Percentiles rank a stretch among this genome's conserved stretches.
Evolutionary conservation across 495 filamentous ascomycete species (phyloP).

Genomic region (Neurospora tetrasperma): DNA sequence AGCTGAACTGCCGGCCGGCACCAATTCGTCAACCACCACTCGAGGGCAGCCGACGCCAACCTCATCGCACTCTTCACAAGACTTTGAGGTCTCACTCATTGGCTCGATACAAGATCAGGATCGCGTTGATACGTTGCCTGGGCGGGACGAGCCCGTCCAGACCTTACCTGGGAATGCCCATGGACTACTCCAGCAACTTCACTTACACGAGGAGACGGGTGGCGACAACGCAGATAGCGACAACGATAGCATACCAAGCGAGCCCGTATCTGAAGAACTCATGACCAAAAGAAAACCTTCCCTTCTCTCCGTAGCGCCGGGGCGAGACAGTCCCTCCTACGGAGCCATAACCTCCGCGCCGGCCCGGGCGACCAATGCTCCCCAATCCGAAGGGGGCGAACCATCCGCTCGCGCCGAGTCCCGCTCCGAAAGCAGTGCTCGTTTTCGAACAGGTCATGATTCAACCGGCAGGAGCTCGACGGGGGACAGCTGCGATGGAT

Average conservation of each 20-base stretch:
- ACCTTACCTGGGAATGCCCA: constrained; percentile 6
- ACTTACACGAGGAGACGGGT: background rate
- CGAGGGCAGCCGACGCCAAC: background rate
- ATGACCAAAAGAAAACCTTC: constrained; percentile 49
- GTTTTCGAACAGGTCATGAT: background rate
- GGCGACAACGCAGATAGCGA: constrained; percentile 9
- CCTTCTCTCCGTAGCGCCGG: constrained; percentile 46
- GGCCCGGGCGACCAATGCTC: background rate
- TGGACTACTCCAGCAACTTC: constrained; percentile 5
- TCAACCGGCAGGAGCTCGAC: background rate
- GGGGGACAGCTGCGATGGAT: background rate
- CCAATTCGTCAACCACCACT: background rate
- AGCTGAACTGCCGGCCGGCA: background rate
- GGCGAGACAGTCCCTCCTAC: constrained; percentile 47
- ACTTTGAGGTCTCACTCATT: background rate
- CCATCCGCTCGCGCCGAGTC: background rate
- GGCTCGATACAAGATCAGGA: background rate
- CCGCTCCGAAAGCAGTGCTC: background rate
- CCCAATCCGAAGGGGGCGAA: background rate
- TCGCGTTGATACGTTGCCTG: background rate
- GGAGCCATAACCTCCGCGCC: constrained; percentile 38
- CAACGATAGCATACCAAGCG: constrained; percentile 5
- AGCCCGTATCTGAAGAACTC: constrained; percentile 10
- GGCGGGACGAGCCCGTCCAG: background rate
- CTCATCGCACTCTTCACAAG: background rate